Evolutionary conservation across 2,329 filamentous ascomycete species (phyloP).

Genomic region (Trichophyton mentagrophytes): DNA sequence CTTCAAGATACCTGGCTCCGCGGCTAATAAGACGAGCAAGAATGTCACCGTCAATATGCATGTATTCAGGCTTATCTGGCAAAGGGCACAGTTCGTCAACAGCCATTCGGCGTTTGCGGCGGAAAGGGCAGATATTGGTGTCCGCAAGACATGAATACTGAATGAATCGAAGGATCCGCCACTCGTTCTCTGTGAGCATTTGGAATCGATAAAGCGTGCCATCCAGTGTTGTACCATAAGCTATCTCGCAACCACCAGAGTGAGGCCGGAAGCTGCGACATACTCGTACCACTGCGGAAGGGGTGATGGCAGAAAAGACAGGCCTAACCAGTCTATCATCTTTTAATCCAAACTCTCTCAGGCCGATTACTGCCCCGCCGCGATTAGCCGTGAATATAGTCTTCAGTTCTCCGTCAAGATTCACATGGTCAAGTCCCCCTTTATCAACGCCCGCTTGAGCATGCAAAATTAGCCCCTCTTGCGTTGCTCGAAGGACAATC

Average conservation of each 20-base stretch:
- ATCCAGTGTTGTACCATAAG: conserved; percentile 54
- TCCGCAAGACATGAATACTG: conserved; percentile 52
- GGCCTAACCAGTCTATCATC: conserved; percentile 23
- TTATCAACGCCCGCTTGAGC: conserved; percentile 24
- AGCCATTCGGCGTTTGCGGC: conserved; percentile 20
- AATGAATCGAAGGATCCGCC: conserved; percentile 58
- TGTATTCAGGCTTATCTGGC: conserved; percentile 33
- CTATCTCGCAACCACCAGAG: conserved; percentile 21
- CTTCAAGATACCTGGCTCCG: conserved; percentile 22
- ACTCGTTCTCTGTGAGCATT: conserved; percentile 49
- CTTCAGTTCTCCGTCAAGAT: conserved; percentile 30
- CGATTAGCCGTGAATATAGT: conserved; percentile 39
- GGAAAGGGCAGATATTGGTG: conserved; percentile 39
- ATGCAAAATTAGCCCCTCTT: conserved; percentile 24
- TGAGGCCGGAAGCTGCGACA: conserved; percentile 6
- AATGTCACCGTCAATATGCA: conserved; percentile 58
- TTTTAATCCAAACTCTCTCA: conserved; percentile 18
- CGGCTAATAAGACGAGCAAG: conserved; percentile 42
- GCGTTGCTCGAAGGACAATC: conserved; percentile 32
- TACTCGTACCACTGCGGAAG: conserved; percentile 25
- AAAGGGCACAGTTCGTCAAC: conserved; percentile 29
- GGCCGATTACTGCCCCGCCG: conserved; percentile 39
- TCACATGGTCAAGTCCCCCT: conserved; percentile 25
- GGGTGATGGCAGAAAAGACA: conserved; percentile 22
- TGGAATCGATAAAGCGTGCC: conserved; percentile 59